Evolutionary conservation across 169 alveolate genomes (phyloP).

Genomic region (Plasmodium berghei): DNA sequence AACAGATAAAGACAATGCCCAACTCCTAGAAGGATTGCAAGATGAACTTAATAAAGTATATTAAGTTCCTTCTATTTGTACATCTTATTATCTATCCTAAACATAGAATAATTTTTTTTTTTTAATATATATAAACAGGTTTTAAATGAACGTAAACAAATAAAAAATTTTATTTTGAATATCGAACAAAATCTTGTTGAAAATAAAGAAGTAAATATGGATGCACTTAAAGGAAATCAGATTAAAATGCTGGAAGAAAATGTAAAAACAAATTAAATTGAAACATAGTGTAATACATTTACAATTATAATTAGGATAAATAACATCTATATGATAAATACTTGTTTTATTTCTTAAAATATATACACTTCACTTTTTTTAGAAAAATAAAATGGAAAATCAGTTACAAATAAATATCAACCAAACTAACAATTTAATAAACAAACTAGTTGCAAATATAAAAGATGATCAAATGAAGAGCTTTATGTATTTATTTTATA

Average conservation of each 20-base stretch:
- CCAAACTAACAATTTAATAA: constrained; percentile 33
- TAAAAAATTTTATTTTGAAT: constrained; percentile 20
- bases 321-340: background rate
- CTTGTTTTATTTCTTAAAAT: background rate
- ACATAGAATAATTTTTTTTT: too few species aligned
- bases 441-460: constrained; percentile 26
- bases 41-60: too few species aligned
- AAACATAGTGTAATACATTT: background rate
- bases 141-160: constrained; percentile 37
- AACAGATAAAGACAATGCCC: too few species aligned
- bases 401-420: constrained; percentile 20
- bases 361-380: background rate
- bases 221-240: background rate
- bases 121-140: constrained; percentile 7
- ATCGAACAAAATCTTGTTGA: constrained; percentile 28
- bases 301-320: background rate
- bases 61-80: too few species aligned
- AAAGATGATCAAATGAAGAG: constrained; percentile 39
- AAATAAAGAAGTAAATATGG: constrained; percentile 20
- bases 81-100: too few species aligned
- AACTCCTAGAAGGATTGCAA: too few species aligned
- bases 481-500: constrained; percentile 34
- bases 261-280: constrained; percentile 1
- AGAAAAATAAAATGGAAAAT: constrained; percentile 28
- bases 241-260: constrained; percentile 17